Evolutionary conservation across 805 yeast species (phyloP), one percentile per base, ranked within the genome.

Genomic region (Vanderwaltozyma verrucispora): DNA sequence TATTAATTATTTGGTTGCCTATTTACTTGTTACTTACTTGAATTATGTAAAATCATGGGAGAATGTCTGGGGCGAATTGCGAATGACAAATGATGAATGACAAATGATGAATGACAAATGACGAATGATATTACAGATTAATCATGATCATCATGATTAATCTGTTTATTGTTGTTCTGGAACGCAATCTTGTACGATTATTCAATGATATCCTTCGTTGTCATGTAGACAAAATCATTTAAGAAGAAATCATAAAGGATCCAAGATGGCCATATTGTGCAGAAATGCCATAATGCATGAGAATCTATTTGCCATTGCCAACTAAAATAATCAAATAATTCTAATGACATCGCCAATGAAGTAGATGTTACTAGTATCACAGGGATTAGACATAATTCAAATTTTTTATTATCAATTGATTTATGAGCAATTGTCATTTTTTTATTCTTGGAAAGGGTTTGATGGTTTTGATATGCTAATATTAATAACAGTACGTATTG

Each of bases 211-310:
- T 30, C 26, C 15, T 36, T 36, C n/a, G 30, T 15, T 2, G 30
- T 19, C 20, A 37, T 15, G 17, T 25, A 37, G 13, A 24, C 43
- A 30, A 62, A 72, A 39, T 74, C 80, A 24, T 54, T 51, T 4
- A 67, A 54, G 60, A 74, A 66, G 48, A 72, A 81, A 30, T 71
- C 73, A 56, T 81, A 88, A 75, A 94, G 74, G 43, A 73, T 71
- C 40, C 74, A 62, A 0, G 89, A 75, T 0, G 97, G 97, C 51
- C 85, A 57, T 2, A 88, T 77, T 0, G 98, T 92, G 16, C 84
- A 74, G 20, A 82, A 68, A 56, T 92, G 98, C 98, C 98, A 92
- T 28, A 89, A 51, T 0, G 96, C 76, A 60, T 92, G 98, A 0
- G 96, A 94, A 61, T 92, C 98, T 0, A 92, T 49, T 28, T 83